phyloP scores from a whole-genome alignment of 768 basidiomycete genomes.

The Lactarius hengduanensis region DNA sequence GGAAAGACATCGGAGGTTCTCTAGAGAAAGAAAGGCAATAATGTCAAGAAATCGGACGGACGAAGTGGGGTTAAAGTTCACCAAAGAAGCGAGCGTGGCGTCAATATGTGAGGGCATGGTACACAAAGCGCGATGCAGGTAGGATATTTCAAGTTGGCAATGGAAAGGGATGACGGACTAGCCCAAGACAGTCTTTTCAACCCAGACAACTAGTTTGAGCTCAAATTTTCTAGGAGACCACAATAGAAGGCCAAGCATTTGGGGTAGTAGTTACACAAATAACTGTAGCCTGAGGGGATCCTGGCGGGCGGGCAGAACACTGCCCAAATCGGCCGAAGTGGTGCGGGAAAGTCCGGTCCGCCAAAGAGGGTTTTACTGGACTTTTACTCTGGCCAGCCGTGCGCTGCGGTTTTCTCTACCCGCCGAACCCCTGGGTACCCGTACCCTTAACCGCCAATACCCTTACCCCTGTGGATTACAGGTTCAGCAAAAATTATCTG shows the following conservation, averaged over 20 bases:
- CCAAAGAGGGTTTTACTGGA: too few relatives aligned
- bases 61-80: background rate
- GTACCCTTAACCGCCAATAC: too few relatives aligned
- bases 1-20: background rate
- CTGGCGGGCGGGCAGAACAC: too few relatives aligned
- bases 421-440: too few relatives aligned
- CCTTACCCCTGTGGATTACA: too few relatives aligned
- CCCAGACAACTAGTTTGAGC: background rate
- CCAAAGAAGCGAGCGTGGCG: background rate
- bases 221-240: background rate
- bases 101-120: conserved; percentile 3
- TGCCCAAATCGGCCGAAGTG: too few relatives aligned
- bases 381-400: too few relatives aligned
- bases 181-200: background rate
- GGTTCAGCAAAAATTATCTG: too few relatives aligned
- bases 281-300: too few relatives aligned
- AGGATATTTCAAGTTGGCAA: background rate
- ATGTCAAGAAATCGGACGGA: background rate
- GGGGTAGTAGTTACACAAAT: too few relatives aligned
- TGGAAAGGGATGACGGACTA: background rate
- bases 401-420: too few relatives aligned
- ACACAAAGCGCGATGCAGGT: background rate
- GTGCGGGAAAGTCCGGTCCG: too few relatives aligned
- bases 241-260: background rate
- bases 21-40: background rate